Evolutionary conservation across 176 grass and related monocot species (phyloP).

Genomic region (Triticum aestivum): IWGSC_CS_RefSeq_v2.1 NC_057813.1:643041649-643042148

Average conservation of each 20-base stretch:
- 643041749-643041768: neutral
- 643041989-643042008: neutral
- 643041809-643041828: neutral
- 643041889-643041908: neutral
- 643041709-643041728: neutral
- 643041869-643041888: neutral
- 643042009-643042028: no score
- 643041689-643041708: neutral
- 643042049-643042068: no score
- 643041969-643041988: neutral
- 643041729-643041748: neutral
- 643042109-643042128: neutral
- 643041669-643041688: neutral
- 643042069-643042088: no score
- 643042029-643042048: no score
- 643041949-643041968: neutral
- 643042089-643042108: no score
- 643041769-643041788: neutral
- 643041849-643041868: no score
- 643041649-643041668: neutral
- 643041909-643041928: neutral
- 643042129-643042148: neutral
- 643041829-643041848: neutral
- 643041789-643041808: neutral
- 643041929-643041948: neutral